Percentiles rank a stretch among this genome's conserved stretches.
Conservation (phyloP, 495 filamentous ascomycete genomes). For the Penicillium goetzii region DNA sequence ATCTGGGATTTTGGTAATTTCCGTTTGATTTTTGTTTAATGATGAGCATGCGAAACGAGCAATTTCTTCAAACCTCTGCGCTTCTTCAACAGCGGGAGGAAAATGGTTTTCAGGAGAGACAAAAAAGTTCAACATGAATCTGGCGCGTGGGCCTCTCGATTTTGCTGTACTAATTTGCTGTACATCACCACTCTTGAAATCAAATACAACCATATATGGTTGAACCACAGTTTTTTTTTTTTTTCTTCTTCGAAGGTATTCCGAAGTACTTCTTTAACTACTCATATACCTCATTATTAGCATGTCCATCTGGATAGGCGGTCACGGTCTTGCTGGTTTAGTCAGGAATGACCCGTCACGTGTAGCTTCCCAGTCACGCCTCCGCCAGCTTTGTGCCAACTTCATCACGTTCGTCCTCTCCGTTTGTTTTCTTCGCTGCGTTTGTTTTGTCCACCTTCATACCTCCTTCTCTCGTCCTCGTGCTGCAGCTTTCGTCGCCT, state of each 20-base stretch:
- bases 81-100: constrained; percentile 45
- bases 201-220: constrained; percentile 19
- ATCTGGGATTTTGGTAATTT: constrained; percentile 44
- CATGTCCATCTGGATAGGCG: background rate
- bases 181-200: constrained; percentile 23
- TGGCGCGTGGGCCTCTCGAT: constrained; percentile 26
- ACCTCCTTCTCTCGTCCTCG: background rate
- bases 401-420: background rate
- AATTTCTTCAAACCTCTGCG: constrained; percentile 34
- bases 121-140: constrained; percentile 44
- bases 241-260: background rate
- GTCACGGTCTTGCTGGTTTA: constrained; percentile 5
- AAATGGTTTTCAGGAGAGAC: constrained; percentile 36
- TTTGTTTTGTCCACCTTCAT: background rate
- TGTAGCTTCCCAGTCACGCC: constrained; percentile 4
- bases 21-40: constrained; percentile 21
- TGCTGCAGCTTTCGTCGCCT: background rate
- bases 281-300: background rate
- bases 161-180: constrained; percentile 20
- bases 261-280: background rate
- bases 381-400: background rate
- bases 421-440: constrained; percentile 3
- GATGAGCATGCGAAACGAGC: constrained; percentile 41
- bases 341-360: constrained; percentile 14
- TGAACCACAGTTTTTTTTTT: background rate